A percentile compares a stretch with the other conserved stretches of the same genome.
Evolutionary conservation across 192 early-diverging fungal species (phyloP).

Genomic region (Coemansia sp.): DNA sequence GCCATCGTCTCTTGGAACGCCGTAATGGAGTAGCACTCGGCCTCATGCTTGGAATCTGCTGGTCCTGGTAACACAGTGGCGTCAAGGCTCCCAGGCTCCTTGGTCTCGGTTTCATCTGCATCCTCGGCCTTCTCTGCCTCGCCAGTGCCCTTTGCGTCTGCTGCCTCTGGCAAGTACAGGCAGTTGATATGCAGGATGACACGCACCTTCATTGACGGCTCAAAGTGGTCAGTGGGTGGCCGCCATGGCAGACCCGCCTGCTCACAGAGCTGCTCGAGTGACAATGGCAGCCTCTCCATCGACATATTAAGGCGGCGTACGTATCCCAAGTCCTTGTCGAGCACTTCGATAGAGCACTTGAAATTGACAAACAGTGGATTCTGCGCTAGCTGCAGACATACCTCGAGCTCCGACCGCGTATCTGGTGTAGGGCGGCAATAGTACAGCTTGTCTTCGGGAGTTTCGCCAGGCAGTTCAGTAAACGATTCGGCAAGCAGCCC

Average conservation of each 20-base stretch:
- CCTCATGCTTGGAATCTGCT: no score
- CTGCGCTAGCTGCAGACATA: conserved; percentile 44
- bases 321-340: conserved; percentile 21
- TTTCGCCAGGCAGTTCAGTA: conserved; percentile 25
- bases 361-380: conserved; percentile 47
- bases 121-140: background rate
- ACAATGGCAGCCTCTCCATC: conserved; percentile 38
- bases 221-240: conserved; percentile 47
- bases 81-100: conserved; percentile 27
- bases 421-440: conserved; percentile 34
- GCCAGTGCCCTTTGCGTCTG: background rate
- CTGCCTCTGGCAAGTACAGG: conserved; percentile 28
- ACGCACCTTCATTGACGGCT: conserved; percentile 36
- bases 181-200: conserved; percentile 50
- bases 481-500: conserved; percentile 43
- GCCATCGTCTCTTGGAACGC: conserved; percentile 52
- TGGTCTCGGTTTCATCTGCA: conserved; percentile 16
- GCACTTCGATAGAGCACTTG: conserved; percentile 44
- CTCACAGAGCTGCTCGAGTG: conserved; percentile 42
- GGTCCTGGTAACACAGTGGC: no score
- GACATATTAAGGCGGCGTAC: conserved; percentile 40
- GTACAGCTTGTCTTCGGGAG: conserved; percentile 43
- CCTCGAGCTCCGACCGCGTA: conserved; percentile 28
- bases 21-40: no score
- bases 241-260: conserved; percentile 42